Evolutionary conservation across 2,329 filamentous ascomycete species (phyloP).

Genomic region (Diaporthe eres): DNA sequence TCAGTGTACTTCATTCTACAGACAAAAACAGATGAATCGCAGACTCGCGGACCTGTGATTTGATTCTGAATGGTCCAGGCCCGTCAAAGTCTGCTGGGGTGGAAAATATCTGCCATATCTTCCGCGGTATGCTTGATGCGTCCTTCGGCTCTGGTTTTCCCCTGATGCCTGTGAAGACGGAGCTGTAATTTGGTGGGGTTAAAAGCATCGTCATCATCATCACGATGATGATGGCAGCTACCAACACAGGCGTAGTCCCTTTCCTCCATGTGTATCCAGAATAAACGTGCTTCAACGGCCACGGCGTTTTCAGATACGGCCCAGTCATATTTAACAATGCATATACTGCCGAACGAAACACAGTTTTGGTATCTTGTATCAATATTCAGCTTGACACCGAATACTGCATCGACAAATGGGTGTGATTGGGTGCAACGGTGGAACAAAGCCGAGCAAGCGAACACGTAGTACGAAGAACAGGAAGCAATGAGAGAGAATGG

Average conservation of each 20-base stretch:
- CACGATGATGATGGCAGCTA: neutral
- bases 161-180: neutral
- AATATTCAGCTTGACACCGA: neutral
- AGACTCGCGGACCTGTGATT: neutral
- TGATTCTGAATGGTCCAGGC: neutral
- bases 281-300: neutral
- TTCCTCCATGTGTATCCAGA: neutral
- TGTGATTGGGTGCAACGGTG: neutral
- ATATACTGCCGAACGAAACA: neutral
- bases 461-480: neutral
- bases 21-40: neutral
- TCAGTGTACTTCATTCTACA: neutral
- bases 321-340: neutral
- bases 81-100: conserved; percentile 26
- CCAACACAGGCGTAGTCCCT: neutral
- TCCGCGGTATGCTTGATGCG: conserved; percentile 41
- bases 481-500: neutral
- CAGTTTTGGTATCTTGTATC: neutral
- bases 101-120: conserved; percentile 50
- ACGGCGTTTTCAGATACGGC: no score
- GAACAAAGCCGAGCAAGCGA: neutral
- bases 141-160: neutral
- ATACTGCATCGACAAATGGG: neutral
- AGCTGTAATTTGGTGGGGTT: neutral
- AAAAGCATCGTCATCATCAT: neutral